Evolutionary conservation across 192 early-diverging fungal species (phyloP).

Genomic region (Obelidium mucronatum): DNA sequence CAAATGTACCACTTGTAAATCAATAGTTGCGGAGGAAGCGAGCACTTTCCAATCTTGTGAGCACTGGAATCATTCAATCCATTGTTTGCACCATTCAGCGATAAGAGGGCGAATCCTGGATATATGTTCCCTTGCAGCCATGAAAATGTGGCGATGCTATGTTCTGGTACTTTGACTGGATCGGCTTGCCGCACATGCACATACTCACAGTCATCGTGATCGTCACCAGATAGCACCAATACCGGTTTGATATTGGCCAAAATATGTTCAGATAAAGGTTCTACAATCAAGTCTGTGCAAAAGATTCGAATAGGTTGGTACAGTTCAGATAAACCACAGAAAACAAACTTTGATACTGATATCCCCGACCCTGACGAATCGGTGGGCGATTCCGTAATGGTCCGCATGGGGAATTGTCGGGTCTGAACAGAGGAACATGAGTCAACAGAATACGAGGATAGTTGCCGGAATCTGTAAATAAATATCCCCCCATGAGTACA

Average conservation of each 20-base stretch:
- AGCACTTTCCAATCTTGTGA: slow-evolving; percentile 36
- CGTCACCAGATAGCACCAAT: slow-evolving; percentile 87
- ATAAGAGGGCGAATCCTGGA: slow-evolving; percentile 53
- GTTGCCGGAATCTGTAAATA: not conserved
- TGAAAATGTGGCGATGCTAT: slow-evolving; percentile 58
- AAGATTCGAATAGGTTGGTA: too few species aligned
- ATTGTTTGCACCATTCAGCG: slow-evolving; percentile 27
- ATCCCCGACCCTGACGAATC: slow-evolving; percentile 70
- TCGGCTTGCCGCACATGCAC: not conserved
- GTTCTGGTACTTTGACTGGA: slow-evolving; percentile 19
- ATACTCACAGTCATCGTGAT: slow-evolving; percentile 86
- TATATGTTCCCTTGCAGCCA: slow-evolving; percentile 59
- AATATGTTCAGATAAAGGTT: slow-evolving; percentile 63
- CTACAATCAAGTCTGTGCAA: slow-evolving; percentile 67
- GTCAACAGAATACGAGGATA: slow-evolving; percentile 73
- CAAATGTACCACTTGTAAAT: slow-evolving; percentile 55
- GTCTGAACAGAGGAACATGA: slow-evolving; percentile 87
- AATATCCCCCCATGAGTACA: not conserved
- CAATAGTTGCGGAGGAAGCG: slow-evolving; percentile 45
- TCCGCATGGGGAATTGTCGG: slow-evolving; percentile 73
- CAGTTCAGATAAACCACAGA: not conserved
- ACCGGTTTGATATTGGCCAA: slow-evolving; percentile 66
- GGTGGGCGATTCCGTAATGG: slow-evolving; percentile 58
- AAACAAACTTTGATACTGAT: slow-evolving; percentile 82
- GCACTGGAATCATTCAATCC: not conserved